These are phyloP conservation scores for Nothopassalora personata DNA, from an alignment of 2,329 filamentous ascomycete species.

Conservation along the genomic window DNA sequence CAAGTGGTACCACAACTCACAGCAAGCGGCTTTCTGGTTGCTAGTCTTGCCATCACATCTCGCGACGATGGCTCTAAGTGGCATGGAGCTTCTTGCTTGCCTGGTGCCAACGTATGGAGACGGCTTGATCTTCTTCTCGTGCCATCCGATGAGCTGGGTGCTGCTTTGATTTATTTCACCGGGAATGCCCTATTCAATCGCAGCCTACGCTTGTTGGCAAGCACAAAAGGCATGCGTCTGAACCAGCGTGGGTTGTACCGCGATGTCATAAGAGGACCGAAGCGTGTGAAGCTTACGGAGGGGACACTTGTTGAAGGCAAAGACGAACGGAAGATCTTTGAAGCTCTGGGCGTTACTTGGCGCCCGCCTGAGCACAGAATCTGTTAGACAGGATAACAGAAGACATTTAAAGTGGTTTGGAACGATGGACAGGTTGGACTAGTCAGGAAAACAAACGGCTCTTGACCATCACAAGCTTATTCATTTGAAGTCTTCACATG, in stretches of 20 bases:
- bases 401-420: no score
- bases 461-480: background rate
- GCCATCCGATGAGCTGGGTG: slow-evolving; percentile 71
- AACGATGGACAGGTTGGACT: no score
- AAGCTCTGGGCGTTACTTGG: slow-evolving; percentile 77
- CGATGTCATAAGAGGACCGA: slow-evolving; percentile 58
- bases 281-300: slow-evolving; percentile 57
- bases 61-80: slow-evolving; percentile 66
- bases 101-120: slow-evolving; percentile 60
- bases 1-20: slow-evolving; percentile 60
- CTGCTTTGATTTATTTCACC: slow-evolving; percentile 89
- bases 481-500: background rate
- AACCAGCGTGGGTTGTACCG: slow-evolving; percentile 78
- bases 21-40: slow-evolving; percentile 60
- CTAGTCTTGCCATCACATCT: slow-evolving; percentile 54
- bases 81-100: slow-evolving; percentile 77
- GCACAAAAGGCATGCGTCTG: slow-evolving; percentile 73
- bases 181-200: slow-evolving; percentile 89
- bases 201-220: slow-evolving; percentile 72
- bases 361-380: slow-evolving; percentile 70
- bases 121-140: slow-evolving; percentile 82
- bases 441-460: no score
- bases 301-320: slow-evolving; percentile 68
- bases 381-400: slow-evolving; percentile 49
- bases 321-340: slow-evolving; percentile 76